Evolutionary conservation across 2,329 filamentous ascomycete genomes (phyloP).

Genomic region (Hysterium pulicare): DNA sequence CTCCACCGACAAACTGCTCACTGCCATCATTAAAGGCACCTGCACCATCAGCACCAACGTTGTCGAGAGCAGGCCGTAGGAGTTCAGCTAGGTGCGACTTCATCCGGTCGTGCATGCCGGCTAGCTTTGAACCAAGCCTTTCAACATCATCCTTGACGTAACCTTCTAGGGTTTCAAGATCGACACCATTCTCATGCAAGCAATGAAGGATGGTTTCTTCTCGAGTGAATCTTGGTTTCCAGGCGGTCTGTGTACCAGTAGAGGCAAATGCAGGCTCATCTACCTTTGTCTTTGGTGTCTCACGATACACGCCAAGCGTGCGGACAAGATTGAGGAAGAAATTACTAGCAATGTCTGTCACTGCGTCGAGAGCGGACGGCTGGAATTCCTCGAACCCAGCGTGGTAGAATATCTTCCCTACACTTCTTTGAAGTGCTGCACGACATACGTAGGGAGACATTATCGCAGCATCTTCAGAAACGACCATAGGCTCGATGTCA

Average conservation of each 20-base stretch:
- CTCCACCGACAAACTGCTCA: slow-evolving; percentile 93
- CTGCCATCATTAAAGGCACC: slow-evolving; percentile 94
- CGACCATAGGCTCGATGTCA: slow-evolving; percentile 84
- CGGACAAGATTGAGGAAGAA: slow-evolving; percentile 83
- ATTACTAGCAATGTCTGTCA: slow-evolving; percentile 84
- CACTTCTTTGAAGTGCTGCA: slow-evolving; percentile 80
- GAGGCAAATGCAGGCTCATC: slow-evolving; percentile 29
- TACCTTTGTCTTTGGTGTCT: slow-evolving; percentile 71
- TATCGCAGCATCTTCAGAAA: slow-evolving; percentile 82
- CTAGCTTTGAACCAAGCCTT: slow-evolving; percentile 72
- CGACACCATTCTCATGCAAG: slow-evolving; percentile 77
- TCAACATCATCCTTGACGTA: slow-evolving; percentile 96
- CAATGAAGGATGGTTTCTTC: slow-evolving; percentile 88
- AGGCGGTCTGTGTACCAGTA: slow-evolving; percentile 39
- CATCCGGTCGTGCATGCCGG: slow-evolving; percentile 88
- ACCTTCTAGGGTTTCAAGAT: slow-evolving; percentile 74
- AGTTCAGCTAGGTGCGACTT: slow-evolving; percentile 90
- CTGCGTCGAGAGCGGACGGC: slow-evolving; percentile 83
- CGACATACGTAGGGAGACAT: slow-evolving; percentile 81
- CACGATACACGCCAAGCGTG: slow-evolving; percentile 77
- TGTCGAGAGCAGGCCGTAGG: slow-evolving; percentile 77
- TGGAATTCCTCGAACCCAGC: slow-evolving; percentile 97
- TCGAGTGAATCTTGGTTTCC: slow-evolving; percentile 68
- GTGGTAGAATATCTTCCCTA: slow-evolving; percentile 93
- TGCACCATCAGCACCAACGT: slow-evolving; percentile 77